Percentiles rank a stretch among this genome's conserved stretches.
Evolutionary conservation across 192 early-diverging fungal genomes (phyloP).

Genomic region (Coemansia sp.): DNA sequence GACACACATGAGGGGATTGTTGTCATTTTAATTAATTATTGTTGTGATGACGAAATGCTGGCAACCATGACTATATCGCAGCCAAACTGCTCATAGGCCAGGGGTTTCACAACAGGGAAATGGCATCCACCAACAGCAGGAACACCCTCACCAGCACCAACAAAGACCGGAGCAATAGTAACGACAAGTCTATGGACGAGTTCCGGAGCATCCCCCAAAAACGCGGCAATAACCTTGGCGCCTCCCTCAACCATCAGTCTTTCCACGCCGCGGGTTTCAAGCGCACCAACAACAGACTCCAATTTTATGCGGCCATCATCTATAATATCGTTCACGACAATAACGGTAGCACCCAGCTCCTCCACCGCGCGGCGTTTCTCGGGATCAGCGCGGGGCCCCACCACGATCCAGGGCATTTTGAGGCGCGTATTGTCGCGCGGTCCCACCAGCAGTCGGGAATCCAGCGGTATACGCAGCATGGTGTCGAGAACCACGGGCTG

Average conservation of each 20-base stretch:
- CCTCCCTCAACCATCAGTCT: conserved; percentile 92
- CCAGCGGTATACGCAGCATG: conserved; percentile 62
- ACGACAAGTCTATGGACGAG: conserved; percentile 50
- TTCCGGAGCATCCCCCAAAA: conserved; percentile 40
- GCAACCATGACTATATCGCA: conserved; percentile 60
- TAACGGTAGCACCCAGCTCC: conserved; percentile 62
- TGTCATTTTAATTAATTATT: not conserved
- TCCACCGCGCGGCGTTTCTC: conserved; percentile 52
- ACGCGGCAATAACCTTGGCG: conserved; percentile 69
- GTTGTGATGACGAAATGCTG: not conserved
- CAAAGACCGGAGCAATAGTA: conserved; percentile 72
- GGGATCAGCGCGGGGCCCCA: conserved; percentile 27
- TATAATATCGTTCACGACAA: conserved; percentile 36
- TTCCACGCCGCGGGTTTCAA: conserved; percentile 46
- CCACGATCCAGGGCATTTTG: conserved; percentile 65
- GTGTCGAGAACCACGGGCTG: conserved; percentile 84
- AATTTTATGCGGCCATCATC: not conserved
- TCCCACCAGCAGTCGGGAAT: conserved; percentile 59
- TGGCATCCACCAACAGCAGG: conserved; percentile 24
- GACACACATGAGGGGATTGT: no score
- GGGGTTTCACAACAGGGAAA: conserved; percentile 17
- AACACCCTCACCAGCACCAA: conserved; percentile 64
- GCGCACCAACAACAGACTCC: conserved; percentile 17
- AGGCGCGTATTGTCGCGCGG: conserved; percentile 39
- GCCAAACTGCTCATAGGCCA: conserved; percentile 57